Evolutionary conservation across 179 eudicot species (phyloP), one percentile per base, ranked within the genome.

Genomic region (Beta corolliflora): DNA sequence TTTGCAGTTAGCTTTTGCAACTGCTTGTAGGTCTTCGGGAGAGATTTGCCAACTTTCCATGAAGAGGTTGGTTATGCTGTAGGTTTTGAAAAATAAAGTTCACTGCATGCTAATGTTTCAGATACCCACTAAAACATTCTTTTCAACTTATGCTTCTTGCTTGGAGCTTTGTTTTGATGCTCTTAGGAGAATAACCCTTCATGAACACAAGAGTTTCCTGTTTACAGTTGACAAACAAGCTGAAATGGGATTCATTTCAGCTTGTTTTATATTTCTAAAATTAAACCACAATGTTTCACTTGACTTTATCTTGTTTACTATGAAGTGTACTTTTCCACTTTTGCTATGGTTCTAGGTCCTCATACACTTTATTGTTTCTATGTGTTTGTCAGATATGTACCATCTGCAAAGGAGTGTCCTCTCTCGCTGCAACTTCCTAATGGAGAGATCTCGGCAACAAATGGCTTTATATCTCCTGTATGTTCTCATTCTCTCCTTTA

Each of bases 381-480:
- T 69, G 75, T 63, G 9, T 66, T 65, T 78, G 58, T 77, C 92
- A 96, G 99, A 76, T 96, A 96, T 81, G 81, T 96, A 68, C 97
- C 99, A 79, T 90, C 99, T 44, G 91, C 91, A 83, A 83, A 89
- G 79, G 99, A 96, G 83, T 94, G 97, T 81, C 99, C 99, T 78
- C 97, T 96, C 82, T 81, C 82, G 74, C 84, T 96, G 87, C 94
- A 90, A 84, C 97, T 96, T 83, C 95, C 94, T 41, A 79, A 92
- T 81, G 97, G 97, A 85, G 90, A 91, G 77, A 87, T 91, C 77
- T 96, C 99, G 77, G 45, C 10, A 56, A 94, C 97, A 85, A 94
- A 96, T 89, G 91, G 97, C 81, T 96, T 93, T 67, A 93, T 96
- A 80, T 96, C 99, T 83, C 99, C 99, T 0, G 99, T 96, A 82